Base-by-base conservation (phyloP, 2,329 filamentous ascomycete species). In the Xylariaceae sp. region DNA sequence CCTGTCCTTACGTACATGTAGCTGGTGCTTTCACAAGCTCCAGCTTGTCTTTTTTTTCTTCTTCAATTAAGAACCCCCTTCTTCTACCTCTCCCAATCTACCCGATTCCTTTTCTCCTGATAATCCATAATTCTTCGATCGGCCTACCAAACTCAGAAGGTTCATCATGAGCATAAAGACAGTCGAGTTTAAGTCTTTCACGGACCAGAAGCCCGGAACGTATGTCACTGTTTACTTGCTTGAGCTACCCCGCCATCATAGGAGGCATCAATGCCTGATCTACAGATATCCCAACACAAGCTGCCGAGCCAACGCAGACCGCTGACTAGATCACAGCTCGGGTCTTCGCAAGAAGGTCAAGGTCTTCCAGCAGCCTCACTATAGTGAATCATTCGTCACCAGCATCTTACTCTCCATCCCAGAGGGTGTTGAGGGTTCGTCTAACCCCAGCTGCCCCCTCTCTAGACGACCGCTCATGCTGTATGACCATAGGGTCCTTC, bases 151-250 rank as follows among this genome's bases (percentile, higher is more conserved):
- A 3, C 24, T 33, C 10, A 21, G n/a, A 15, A 5, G 10, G n/a
- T 35, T 39, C 46, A 65, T 47, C 69, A 94, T 96, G 91, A 76
- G 77, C 63, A 72, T 81, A 75, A 83, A 90, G 75, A 91, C 88
- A 49, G 89, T 97, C 69, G 83, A 88, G 65, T 85, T 96, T 74
- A 86, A 85, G 74, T 85, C 92, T 56, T 97, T 94, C 76, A 82
- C 88, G 61, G 94, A 97, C 83, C 94, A 99, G 84, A 99, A 99
- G 83, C 92, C 93, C 62, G 93, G 93, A 84, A 97, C 93, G 93
- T 97, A 86, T 77, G 93, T 92, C 60, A 63, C 58, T 60, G 50
- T 60, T 65, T 54, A 55, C 58, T 53, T 20, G 16, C 36, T 33
- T 43, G 52, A 64, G 62, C 66, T 70, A 67, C 69, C 70, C 69